Evolutionary conservation across 2,329 filamentous ascomycete genomes (phyloP).

Genomic region (Xylariaceae sp.): DNA sequence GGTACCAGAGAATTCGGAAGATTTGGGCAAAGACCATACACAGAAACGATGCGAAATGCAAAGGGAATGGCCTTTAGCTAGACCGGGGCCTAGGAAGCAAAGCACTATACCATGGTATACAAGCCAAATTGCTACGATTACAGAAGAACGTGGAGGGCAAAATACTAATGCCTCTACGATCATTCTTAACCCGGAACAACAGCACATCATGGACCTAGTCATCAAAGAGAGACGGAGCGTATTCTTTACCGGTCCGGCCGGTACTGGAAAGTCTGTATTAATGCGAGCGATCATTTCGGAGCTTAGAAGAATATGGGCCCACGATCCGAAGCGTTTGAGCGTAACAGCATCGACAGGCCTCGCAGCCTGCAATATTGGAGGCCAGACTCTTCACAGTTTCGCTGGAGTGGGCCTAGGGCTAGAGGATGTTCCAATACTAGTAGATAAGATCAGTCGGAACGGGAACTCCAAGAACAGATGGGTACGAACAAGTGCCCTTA

Average conservation of each 20-base stretch:
- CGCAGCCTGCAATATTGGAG: conserved; percentile 95
- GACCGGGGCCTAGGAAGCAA: too few relatives aligned
- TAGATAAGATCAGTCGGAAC: conserved; percentile 91
- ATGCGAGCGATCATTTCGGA: conserved; percentile 89
- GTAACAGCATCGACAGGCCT: conserved; percentile 96
- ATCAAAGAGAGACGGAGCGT: conserved; percentile 82
- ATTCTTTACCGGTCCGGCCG: conserved; percentile 97
- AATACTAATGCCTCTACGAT: conserved; percentile 58
- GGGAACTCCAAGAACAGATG: conserved; percentile 87
- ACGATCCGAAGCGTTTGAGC: conserved; percentile 83
- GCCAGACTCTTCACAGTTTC: conserved; percentile 95
- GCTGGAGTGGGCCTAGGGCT: conserved; percentile 94
- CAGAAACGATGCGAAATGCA: too few relatives aligned
- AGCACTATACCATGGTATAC: too few relatives aligned
- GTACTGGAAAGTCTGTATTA: conserved; percentile 95
- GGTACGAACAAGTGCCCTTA: conserved; percentile 83
- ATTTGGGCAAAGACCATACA: too few relatives aligned
- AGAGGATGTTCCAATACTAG: conserved; percentile 77
- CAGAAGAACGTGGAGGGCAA: not conserved
- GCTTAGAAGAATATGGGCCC: conserved; percentile 75
- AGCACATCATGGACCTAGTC: conserved; percentile 81
- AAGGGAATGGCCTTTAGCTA: too few relatives aligned
- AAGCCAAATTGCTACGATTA: too few relatives aligned
- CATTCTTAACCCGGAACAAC: conserved; percentile 84
- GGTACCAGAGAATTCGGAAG: too few relatives aligned